Evolutionary conservation across 305 asterid genomes (phyloP).

Genomic region (Ruellia speciosa): DNA sequence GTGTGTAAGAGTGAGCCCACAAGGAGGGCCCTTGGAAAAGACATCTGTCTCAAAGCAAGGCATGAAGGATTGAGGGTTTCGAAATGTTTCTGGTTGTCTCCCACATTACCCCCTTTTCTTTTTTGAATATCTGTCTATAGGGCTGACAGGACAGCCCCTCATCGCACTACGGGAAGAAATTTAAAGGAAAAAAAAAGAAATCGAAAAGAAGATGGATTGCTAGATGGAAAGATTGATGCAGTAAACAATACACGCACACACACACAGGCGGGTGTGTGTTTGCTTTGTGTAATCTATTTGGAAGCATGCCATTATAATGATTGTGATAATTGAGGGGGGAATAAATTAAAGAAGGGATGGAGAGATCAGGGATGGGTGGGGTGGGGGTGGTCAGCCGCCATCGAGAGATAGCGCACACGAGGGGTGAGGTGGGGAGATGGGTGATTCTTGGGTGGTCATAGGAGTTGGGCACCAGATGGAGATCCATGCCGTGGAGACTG

Average conservation of each 20-base stretch:
- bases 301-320: conserved; percentile 42
- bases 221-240: too few species aligned
- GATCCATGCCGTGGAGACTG: background rate
- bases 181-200: conserved; percentile 4
- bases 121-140: background rate
- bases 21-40: conserved; percentile 20
- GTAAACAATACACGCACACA: conserved; percentile 17
- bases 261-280: conserved; percentile 12
- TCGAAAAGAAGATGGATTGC: background rate
- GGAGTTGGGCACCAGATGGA: background rate
- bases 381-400: conserved; percentile 38
- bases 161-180: conserved; percentile 34
- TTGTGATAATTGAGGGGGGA: conserved; percentile 31
- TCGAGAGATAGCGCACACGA: conserved; percentile 43
- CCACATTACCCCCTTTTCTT: conserved; percentile 34
- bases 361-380: background rate
- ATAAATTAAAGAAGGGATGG: background rate
- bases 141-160: conserved; percentile 52
- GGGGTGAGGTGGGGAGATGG: conserved; percentile 20
- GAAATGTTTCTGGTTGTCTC: conserved; percentile 40
- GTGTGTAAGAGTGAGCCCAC: conserved; percentile 22
- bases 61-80: conserved; percentile 25
- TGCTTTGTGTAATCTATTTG: conserved; percentile 18
- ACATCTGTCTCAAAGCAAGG: conserved; percentile 23
- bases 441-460: background rate